These are phyloP conservation scores for Sporisorium iseilematis-ciliati DNA, from an alignment of 1,284 basidiomycete species.

Conservation along the genomic window DNA sequence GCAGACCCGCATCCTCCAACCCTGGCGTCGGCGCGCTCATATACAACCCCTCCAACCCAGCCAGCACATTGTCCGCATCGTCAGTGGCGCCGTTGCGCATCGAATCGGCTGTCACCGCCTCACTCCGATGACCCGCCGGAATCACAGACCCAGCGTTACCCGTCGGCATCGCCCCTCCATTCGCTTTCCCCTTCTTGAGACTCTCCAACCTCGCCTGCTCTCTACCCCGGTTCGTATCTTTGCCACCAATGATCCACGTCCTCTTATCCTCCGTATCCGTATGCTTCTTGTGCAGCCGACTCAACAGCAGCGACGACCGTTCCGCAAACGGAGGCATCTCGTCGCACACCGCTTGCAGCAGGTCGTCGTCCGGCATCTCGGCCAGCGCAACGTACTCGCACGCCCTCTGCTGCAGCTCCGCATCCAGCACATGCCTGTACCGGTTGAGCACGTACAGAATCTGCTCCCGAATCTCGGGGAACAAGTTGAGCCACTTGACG, in stretches of 20 bases:
- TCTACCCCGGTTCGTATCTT: constrained; percentile 85
- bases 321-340: constrained; percentile 99
- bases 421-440: constrained; percentile 93
- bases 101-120: constrained; percentile 51
- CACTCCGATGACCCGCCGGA: constrained; percentile 44
- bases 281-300: constrained; percentile 86
- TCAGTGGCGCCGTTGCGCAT: constrained; percentile 33
- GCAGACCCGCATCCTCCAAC: constrained; percentile 29
- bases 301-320: constrained; percentile 84
- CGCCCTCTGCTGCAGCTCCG: constrained; percentile 96
- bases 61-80: constrained; percentile 76
- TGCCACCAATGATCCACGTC: constrained; percentile 94
- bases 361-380: constrained; percentile 78
- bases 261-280: constrained; percentile 84
- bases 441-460: constrained; percentile 94
- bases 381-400: constrained; percentile 73
- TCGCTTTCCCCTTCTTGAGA: constrained; percentile 70
- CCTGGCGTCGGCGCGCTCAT: constrained; percentile 72
- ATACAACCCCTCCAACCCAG: constrained; percentile 84
- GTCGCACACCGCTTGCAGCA: constrained; percentile 93
- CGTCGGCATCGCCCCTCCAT: constrained; percentile 65
- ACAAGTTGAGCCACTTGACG: constrained; percentile 99
- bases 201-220: constrained; percentile 75
- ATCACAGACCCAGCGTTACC: constrained; percentile 54
- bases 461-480: constrained; percentile 96